Conservation (phyloP, 1,284 basidiomycete genomes). For the Prillingera fragicola region DNA sequence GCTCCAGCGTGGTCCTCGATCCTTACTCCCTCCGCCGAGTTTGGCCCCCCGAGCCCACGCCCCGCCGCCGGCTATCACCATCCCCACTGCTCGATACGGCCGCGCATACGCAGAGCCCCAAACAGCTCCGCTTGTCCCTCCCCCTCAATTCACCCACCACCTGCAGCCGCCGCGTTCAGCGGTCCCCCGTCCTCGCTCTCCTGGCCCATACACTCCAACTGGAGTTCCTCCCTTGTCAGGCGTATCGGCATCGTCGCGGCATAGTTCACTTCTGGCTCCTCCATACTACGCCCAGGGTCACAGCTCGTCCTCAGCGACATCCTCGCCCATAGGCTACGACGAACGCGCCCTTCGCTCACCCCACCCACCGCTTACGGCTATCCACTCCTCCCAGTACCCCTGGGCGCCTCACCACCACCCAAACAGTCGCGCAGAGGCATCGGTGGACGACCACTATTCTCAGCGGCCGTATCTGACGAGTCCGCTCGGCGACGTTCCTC, state of each 20-base stretch:
- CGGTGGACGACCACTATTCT: constrained; percentile 4
- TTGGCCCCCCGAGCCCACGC: constrained; percentile 10
- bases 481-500: constrained; percentile 17
- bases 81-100: constrained; percentile 1
- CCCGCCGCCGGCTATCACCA: constrained; percentile 11
- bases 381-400: constrained; percentile 16
- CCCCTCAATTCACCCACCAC: constrained; percentile 5
- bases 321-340: constrained; percentile 13
- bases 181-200: constrained; percentile 6
- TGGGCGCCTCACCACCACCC: constrained; percentile 15
- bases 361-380: constrained; percentile 41
- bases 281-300: constrained; percentile 3
- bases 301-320: constrained; percentile 19
- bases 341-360: constrained; percentile 38
- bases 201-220: constrained; percentile 1
- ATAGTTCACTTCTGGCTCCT: constrained; percentile 1
- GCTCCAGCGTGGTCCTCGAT: constrained; percentile 1
- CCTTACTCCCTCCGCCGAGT: constrained; percentile 7
- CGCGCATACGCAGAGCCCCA: constrained; percentile 2
- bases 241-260: background rate
- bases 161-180: constrained; percentile 8
- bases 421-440: constrained; percentile 1
- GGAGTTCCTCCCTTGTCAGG: too few relatives aligned
- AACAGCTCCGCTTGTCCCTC: constrained; percentile 9
- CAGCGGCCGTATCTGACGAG: constrained; percentile 15